These are phyloP conservation scores for Prinsepia uniflora DNA, from an alignment of 306 rosid species.

Conservation along the genomic window DNA sequence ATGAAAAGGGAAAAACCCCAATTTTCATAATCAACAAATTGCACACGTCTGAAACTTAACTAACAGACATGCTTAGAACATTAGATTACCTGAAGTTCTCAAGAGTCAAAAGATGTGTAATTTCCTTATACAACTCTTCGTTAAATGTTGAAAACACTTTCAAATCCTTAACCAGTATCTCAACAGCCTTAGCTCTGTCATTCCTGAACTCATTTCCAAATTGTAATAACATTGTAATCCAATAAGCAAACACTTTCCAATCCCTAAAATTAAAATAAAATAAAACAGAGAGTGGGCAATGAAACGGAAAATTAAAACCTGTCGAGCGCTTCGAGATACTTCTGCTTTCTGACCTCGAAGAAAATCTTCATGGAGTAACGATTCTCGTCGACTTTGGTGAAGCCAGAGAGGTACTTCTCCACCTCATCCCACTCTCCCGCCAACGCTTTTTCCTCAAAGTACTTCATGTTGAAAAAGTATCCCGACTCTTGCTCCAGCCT, in stretches of 20 bases:
- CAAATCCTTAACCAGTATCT: constrained; percentile 30
- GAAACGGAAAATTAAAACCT: neutral
- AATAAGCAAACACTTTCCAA: neutral
- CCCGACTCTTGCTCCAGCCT: constrained; percentile 29
- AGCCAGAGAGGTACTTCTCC: constrained; percentile 26
- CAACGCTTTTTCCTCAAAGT: constrained; percentile 20
- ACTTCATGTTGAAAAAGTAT: constrained; percentile 27
- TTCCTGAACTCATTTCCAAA: constrained; percentile 15
- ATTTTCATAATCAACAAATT: neutral
- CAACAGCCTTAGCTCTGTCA: constrained; percentile 25
- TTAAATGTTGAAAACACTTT: constrained; percentile 22
- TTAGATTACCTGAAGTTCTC: constrained; percentile 24
- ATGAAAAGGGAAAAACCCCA: neutral
- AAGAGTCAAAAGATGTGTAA: constrained; percentile 22
- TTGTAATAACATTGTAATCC: neutral
- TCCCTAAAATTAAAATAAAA: neutral
- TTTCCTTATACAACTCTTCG: constrained; percentile 25
- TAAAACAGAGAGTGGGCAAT: neutral
- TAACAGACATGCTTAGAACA: neutral
- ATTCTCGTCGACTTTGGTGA: constrained; percentile 29
- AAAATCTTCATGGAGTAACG: constrained; percentile 30
- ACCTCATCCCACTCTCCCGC: constrained; percentile 31
- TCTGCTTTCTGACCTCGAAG: constrained; percentile 30
- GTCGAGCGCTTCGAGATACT: constrained; percentile 28
- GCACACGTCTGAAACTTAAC: neutral